Conservation (phyloP, 371 early-diverging fungal genomes). For the Lichtheimia corymbifera region DNA sequence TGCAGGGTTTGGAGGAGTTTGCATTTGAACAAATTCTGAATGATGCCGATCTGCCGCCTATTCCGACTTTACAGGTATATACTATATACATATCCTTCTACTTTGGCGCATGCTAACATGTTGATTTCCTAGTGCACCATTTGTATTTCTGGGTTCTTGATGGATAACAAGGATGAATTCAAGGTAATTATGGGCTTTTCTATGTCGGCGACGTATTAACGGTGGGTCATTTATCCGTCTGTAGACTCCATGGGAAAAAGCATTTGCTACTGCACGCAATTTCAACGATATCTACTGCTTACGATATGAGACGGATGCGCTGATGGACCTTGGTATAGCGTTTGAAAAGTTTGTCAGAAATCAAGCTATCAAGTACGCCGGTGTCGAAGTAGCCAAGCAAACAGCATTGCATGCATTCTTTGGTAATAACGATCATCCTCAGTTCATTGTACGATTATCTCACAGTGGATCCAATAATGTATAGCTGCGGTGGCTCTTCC, state of each 20-base stretch:
- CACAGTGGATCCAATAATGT: not conserved
- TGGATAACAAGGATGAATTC: constrained; percentile 43
- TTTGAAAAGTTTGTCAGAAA: constrained; percentile 77
- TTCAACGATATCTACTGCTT: constrained; percentile 60
- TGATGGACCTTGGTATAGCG: constrained; percentile 79
- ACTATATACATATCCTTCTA: not conserved
- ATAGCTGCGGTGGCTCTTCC: constrained; percentile 86
- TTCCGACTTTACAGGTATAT: constrained; percentile 62
- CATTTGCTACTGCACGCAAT: constrained; percentile 35
- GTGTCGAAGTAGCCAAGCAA: constrained; percentile 83
- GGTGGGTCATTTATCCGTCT: not conserved
- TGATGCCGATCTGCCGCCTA: constrained; percentile 56
- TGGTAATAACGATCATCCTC: constrained; percentile 24
- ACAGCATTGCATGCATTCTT: constrained; percentile 82
- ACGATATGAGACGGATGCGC: constrained; percentile 78
- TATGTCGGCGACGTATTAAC: constrained; percentile 19
- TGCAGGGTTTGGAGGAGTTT: constrained; percentile 57
- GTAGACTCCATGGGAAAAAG: constrained; percentile 57
- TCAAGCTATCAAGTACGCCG: constrained; percentile 81
- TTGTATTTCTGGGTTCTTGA: constrained; percentile 63
- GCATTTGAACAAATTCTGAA: constrained; percentile 57
- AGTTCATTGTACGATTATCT: no score
- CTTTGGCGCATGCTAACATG: not conserved
- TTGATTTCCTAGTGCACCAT: constrained; percentile 49
- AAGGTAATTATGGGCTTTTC: no score